phyloP scores from a whole-genome alignment of 148 eudicot genomes.

The Drosera capensis region DNA sequence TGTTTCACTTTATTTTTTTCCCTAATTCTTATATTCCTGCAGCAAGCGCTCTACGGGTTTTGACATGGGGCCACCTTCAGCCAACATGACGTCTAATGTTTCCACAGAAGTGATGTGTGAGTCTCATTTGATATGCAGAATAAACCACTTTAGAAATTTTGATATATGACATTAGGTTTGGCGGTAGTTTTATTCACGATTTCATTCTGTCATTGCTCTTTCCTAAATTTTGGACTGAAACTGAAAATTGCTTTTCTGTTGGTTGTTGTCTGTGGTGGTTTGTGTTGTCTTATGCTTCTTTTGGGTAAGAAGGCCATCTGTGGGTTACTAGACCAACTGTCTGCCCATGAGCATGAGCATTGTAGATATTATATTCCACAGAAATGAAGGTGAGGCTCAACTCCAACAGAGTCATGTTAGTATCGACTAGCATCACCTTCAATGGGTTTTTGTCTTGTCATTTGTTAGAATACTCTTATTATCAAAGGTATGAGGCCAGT shows the following conservation, averaged over 20 bases:
- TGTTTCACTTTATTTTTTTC: too few species aligned
- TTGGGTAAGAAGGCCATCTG: too few species aligned
- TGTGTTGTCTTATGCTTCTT: constrained; percentile 44
- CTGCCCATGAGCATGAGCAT: constrained; percentile 51
- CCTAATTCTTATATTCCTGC: too few species aligned
- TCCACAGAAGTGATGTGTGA: constrained; percentile 9
- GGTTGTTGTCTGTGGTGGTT: constrained; percentile 81
- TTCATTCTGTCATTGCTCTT: not conserved
- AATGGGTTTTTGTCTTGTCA: constrained; percentile 62
- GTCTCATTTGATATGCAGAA: not conserved
- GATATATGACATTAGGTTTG: not conserved
- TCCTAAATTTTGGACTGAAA: constrained; percentile 16
- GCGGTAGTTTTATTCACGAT: not conserved
- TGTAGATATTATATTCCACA: constrained; percentile 41
- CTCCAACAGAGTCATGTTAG: too few species aligned
- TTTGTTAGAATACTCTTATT: constrained; percentile 41
- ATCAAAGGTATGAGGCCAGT: too few species aligned
- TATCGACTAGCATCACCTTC: constrained; percentile 59
- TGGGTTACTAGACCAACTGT: constrained; percentile 51
- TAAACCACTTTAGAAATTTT: not conserved
- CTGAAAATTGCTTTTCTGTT: constrained; percentile 78
- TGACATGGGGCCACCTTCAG: constrained; percentile 36
- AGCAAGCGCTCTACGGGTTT: too few species aligned
- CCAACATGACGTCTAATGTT: constrained; percentile 11
- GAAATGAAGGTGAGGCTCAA: constrained; percentile 46